phyloP scores from a whole-genome alignment of 495 filamentous ascomycete species.

The Penicillium cataractarum region DNA sequence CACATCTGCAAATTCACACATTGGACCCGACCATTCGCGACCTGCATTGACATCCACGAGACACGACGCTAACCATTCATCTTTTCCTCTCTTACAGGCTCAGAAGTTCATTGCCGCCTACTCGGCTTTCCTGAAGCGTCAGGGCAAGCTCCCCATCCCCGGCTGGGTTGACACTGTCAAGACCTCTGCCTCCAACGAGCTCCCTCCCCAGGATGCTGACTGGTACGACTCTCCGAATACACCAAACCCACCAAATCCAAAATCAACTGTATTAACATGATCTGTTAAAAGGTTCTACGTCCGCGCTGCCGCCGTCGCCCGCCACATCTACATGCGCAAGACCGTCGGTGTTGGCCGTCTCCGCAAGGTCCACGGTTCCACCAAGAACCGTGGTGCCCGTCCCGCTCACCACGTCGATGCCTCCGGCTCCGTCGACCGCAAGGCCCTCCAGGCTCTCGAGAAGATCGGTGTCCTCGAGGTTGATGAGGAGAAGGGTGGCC shows the following conservation, averaged over 20 bases:
- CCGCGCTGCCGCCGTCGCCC: constrained; percentile 91
- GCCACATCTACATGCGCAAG: constrained; percentile 98
- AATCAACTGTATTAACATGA: constrained; percentile 15
- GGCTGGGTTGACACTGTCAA: constrained; percentile 99
- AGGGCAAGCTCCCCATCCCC: constrained; percentile 97
- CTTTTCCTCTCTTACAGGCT: constrained; percentile 55
- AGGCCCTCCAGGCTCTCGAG: constrained; percentile 93
- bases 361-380: constrained; percentile 88
- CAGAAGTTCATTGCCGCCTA: constrained; percentile 96
- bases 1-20: constrained; percentile 23
- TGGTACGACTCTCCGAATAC: constrained; percentile 57
- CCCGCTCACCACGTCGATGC: constrained; percentile 96
- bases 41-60: not conserved
- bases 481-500: constrained; percentile 96
- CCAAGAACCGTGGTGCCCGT: constrained; percentile 93
- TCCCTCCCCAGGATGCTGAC: constrained; percentile 94
- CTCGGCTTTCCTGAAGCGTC: constrained; percentile 96
- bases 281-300: constrained; percentile 79
- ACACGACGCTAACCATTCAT: constrained; percentile 32
- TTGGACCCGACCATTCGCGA: constrained; percentile 13
- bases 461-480: constrained; percentile 97
- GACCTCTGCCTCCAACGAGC: constrained; percentile 92
- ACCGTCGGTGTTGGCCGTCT: constrained; percentile 96
- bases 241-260: not conserved
- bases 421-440: constrained; percentile 91